Evolutionary conservation across 2,329 filamentous ascomycete genomes (phyloP).

Genomic region (Diaporthe ilicicola): DNA sequence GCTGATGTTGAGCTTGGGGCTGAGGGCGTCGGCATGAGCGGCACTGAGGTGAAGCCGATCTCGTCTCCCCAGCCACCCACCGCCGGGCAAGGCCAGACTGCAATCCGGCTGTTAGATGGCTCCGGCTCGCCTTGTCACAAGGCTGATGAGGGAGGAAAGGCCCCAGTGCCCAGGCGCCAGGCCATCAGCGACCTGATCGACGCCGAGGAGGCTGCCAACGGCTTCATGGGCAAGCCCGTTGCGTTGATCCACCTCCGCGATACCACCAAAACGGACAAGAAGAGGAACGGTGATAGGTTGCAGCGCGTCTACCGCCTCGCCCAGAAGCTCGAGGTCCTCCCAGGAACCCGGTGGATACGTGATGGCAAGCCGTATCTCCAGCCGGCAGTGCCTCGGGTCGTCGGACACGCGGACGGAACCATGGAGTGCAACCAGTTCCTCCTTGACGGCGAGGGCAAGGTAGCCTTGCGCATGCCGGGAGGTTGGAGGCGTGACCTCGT

Average conservation of each 20-base stretch:
- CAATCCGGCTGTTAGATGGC: too few species aligned
- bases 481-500: neutral
- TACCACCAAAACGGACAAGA: neutral
- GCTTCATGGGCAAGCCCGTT: neutral
- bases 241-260: neutral
- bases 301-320: conserved; percentile 7
- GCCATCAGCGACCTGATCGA: neutral
- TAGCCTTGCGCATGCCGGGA: neutral
- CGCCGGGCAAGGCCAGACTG: too few species aligned
- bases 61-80: too few species aligned
- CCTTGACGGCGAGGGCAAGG: neutral
- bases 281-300: neutral
- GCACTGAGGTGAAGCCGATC: too few species aligned
- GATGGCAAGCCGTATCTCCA: neutral
- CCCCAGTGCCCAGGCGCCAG: neutral
- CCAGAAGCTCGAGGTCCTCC: neutral
- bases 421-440: conserved; percentile 13
- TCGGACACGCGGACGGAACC: too few species aligned
- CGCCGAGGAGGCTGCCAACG: neutral
- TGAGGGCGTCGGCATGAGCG: too few species aligned
- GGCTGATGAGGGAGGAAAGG: too few species aligned
- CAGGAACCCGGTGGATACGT: neutral
- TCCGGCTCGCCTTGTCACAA: too few species aligned
- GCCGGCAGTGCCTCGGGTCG: neutral
- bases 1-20: too few species aligned